Evolutionary conservation across 139 green algal species (phyloP).

Genomic region (Tetradesmus obliquus): DNA sequence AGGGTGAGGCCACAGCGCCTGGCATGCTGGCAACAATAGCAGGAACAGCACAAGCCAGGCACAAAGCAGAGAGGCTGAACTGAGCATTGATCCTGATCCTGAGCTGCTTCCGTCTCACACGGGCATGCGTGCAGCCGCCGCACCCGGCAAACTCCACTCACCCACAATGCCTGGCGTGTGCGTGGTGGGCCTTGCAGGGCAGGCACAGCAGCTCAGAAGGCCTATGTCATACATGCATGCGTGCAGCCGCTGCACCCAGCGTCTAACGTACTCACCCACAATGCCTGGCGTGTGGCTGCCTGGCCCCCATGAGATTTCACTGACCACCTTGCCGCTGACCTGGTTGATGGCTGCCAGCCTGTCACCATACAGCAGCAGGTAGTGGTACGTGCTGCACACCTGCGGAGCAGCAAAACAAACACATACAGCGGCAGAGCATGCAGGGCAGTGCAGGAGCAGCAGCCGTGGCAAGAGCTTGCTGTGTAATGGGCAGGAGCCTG

Average conservation of each 20-base stretch:
- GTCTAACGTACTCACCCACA: not conserved
- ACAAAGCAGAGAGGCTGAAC: no score
- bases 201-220: not conserved
- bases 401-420: slow-evolving; percentile 25
- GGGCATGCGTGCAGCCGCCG: not conserved
- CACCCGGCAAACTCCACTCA: not conserved
- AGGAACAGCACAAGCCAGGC: no score
- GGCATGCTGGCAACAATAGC: no score
- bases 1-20: no score
- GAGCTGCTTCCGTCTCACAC: no score
- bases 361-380: slow-evolving; percentile 77
- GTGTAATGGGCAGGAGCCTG: not conserved
- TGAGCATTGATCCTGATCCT: no score
- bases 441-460: not conserved
- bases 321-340: slow-evolving; percentile 37
- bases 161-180: slow-evolving; percentile 6
- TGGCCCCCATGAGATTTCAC: slow-evolving; percentile 17
- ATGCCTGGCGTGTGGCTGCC: slow-evolving; percentile 11
- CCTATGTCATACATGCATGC: not conserved
- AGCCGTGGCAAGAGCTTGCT: not conserved
- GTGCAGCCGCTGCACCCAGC: not conserved
- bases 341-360: slow-evolving; percentile 75
- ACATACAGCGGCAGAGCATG: not conserved
- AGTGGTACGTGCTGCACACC: slow-evolving; percentile 82
- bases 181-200: not conserved